Evolutionary conservation across 2,329 filamentous ascomycete genomes (phyloP), one percentile per base, ranked within the genome.

Genomic region (Elsinoe ampelina): DNA sequence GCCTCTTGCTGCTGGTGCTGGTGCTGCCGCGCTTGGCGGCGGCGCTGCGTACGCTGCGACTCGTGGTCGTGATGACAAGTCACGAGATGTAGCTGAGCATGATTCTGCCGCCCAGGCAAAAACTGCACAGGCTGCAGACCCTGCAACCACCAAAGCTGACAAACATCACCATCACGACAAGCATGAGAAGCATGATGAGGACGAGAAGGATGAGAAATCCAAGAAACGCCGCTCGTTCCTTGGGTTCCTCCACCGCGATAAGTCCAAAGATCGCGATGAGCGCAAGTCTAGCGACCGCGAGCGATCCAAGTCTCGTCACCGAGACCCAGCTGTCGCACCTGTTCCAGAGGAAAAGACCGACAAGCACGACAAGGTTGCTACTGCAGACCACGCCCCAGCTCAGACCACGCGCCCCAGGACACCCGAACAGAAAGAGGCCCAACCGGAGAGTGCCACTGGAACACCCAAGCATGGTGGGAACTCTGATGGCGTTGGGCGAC

Each of bases 161-260:
- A 30, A 50, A 34, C 39, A 45, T 15, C 55, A 45, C 20, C 41
- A 42, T 20, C 26, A 42, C 36, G 20, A 58, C 59, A 35, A 61
- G 60, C n/a, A 61, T 63, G 19, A 61, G 62, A 1, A 66, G 30
- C 62, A 62, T 32, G 59, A 61, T 17, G 54, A 60, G 50, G 13
- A 58, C 10, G 58, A 59, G 36, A 56, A 60, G 47, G 34, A 55
- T 7, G 55, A 59, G 17, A 58, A 51, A 35, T 56, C 54, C 17
- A 59, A 60, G 57, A 39, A 58, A 20, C 47, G 61, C 52, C n/a
- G 58, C 64, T 34, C 60, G 7, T 38, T 74, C 10, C 62, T 73
- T 20, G 67, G 70, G 17, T 73, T 74, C 61, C 60, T 73, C 30
- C 70, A 72, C 58, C 67, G 70, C n/a, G 67, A 72, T 61, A 73